Base-by-base conservation (phyloP, 2,329 filamentous ascomycete species). In the Epichloe uncinata region DNA sequence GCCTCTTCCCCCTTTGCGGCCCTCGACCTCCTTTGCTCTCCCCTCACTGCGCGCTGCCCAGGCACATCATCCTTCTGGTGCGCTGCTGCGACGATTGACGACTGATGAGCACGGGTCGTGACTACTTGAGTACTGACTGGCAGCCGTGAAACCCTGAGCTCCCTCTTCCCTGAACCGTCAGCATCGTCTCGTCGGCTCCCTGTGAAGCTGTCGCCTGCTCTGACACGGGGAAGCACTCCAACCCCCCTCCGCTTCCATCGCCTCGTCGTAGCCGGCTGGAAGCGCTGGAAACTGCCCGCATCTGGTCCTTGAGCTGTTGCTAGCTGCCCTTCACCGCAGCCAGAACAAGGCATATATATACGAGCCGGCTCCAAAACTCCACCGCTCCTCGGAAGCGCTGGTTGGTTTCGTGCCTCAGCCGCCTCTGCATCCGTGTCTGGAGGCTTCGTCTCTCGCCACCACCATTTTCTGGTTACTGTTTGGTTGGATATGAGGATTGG, bases 1-100 rank as follows among this genome's bases (percentile, higher is more conserved):
- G 49, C 50, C 49, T 51, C 50, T 51, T 49, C 53, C 51, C 51
- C 51, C 53, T 49, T 50, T 51, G 52, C 45, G 40, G 47, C 50
- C 43, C 41, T 51, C 46, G 42, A 53, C 48, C 51, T 46, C 42
- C 44, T 33, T 44, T 52, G 30, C 50, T 50, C 36, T 42, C 45
- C 52, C 49, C 4, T 47, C 45, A 42, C 42, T 50, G 52, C 51
- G 45, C 38, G 38, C 20, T 18, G n/a, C 18, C 5, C 38, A 18
- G 38, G 35, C 18, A 41, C 41, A 47, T 50, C 42, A 42, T 49
- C 47, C 55, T 34, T 50, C 48, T 46, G 13, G 45, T 47, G 42
- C 43, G 47, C 44, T 36, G 42, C 46, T 47, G 34, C 47, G 40
- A 43, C 16, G 13, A 36, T 18, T 18, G 22, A 34, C n/a, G 40